Base-by-base conservation (phyloP, 768 basidiomycete genomes). In the Polyporus arcularius region DNA sequence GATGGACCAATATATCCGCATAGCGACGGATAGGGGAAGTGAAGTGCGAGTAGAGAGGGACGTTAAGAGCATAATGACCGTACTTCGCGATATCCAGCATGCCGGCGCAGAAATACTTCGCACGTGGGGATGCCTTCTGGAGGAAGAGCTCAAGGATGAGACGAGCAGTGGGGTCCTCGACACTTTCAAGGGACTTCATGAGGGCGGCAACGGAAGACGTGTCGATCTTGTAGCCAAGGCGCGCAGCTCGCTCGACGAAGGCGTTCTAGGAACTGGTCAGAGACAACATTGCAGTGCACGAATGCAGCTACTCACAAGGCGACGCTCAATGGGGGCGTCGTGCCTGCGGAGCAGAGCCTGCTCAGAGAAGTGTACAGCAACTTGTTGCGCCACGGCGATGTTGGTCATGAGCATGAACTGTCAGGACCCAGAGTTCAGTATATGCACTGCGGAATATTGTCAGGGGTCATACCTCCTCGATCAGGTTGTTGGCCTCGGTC, bases 61-160 rank as follows among this genome's bases (percentile, higher is more conserved):
- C 79, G 65, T 87, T 96, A 65, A 98, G 79, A 0, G 96, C 88
- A 72, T 93, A 98, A 75, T 99, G 97, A 32, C 85, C 78, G 70
- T 98, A 99, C 78, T 98, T 98, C 43, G 95, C 94, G 69, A 99
- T 99, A 74, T 99, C 97, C 67, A 99, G 80, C 96, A 98, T 98
- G 64, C 97, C 97, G 28, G 95, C 85, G 71, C 97, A 99, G 87
- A 98, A 98, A 76, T 99, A 99, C 74, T 95, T 96, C 66, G 97
- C 94, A 53, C 89, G 85, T 61, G 94, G 90, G 62, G 95, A 98
- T n/a, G 94, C 89, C 75, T 97, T 97, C 73, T 85, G 87, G 15
- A 88, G 86, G 43, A 98, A 79, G 38, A 97, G 72, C 73, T 95
- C 88, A 10, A 99, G 78, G n/a, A 95, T 81, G 52, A 84, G 77